Base-by-base conservation (phyloP, 2,329 filamentous ascomycete genomes). In the Arthrinium puccinioides region DNA sequence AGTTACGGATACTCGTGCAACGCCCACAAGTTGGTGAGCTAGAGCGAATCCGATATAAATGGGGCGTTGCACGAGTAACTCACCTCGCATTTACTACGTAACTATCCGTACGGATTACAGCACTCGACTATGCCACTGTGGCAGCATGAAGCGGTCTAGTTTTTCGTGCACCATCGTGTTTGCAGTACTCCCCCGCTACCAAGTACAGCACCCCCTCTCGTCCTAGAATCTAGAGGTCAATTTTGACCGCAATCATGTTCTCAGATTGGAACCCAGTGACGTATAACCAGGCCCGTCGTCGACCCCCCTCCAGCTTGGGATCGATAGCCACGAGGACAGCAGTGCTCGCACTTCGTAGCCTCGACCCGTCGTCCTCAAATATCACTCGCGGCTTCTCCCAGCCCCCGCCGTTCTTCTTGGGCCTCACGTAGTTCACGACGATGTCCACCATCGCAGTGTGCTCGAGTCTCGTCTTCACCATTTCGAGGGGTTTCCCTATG, bases 311-410 rank as follows among this genome's bases (percentile, higher is more conserved):
- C 10, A 57, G 46, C 11, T 50, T 48, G 0, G 72, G 72, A 26
- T 76, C 65, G 36, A 75, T 67, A 0, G 67, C 64, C 2, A 81
- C 62, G 29, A 81, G 40, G 0, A 78, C 64, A 0, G 72, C 71
- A 0, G 65, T 59, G 39, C 71, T 78, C 0, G 64, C 66, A 6
- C 61, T 65, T 9, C 74, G 59, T 19, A 80, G 56, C 13, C 57
- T 58, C 0, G 50, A 56, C 1, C 76, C 72, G 34, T 80, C 74
- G 43, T 81, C 77, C 30, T 74, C 64, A 40, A 80, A 79, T 0
- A 82, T 32, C 3, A 76, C n/a, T n/a, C n/a, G 34, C n/a, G 53
- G 59, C 15, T 60, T 66, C 34, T 66, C 59, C 65, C 67, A 74
- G 2, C 29, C 23, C 16, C 21, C 28, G 6, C n/a, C n/a, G n/a